phyloP scores from a whole-genome alignment of 176 grass and related monocot species.

The Oryza brachyantha region DNA sequence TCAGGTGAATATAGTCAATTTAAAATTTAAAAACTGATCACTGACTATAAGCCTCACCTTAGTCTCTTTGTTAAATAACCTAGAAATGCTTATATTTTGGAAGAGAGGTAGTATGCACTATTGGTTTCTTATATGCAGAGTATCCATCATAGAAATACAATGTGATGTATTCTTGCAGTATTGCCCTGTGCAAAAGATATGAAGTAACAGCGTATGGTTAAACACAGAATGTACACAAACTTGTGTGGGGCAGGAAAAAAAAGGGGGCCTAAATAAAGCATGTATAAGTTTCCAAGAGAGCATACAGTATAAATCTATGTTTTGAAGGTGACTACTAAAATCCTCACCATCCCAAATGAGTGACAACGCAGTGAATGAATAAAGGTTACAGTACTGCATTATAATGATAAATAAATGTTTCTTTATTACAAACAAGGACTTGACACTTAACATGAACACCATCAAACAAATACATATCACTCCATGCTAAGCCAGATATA shows the following conservation, averaged over 20 bases:
- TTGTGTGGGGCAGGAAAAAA: background rate
- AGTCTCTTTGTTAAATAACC: too few species aligned
- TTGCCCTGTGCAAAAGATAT: background rate
- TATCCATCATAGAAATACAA: background rate
- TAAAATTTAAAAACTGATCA: too few species aligned
- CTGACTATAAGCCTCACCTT: too few species aligned
- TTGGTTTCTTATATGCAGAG: background rate
- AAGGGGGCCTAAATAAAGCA: background rate
- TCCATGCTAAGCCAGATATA: background rate
- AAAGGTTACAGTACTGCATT: background rate
- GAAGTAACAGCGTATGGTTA: background rate
- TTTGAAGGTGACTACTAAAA: background rate
- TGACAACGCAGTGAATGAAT: background rate
- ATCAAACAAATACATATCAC: background rate
- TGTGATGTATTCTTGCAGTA: background rate
- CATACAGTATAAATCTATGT: background rate
- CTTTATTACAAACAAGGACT: background rate
- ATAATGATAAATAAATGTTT: background rate
- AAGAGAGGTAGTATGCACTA: too few species aligned
- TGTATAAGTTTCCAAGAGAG: background rate
- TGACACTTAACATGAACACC: conserved; percentile 9
- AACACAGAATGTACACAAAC: background rate
- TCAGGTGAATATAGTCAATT: too few species aligned
- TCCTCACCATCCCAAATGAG: background rate
- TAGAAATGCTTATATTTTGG: too few species aligned